Conservation (phyloP, 2,329 filamentous ascomycete genomes). For the Microascus cirrosus region DNA sequence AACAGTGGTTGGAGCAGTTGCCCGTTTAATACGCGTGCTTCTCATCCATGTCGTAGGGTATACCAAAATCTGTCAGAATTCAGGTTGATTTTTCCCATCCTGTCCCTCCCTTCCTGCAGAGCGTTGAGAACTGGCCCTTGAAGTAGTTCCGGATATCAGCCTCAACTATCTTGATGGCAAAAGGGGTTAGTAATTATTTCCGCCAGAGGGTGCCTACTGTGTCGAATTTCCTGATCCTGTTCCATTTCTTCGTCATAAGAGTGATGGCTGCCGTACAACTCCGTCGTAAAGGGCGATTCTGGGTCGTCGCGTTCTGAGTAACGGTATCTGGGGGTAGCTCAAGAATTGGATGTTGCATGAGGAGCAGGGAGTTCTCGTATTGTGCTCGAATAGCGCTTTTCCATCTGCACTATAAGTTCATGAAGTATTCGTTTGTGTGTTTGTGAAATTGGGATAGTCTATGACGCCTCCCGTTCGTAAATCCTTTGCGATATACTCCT, state of each 20-base stretch:
- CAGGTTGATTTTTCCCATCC: constrained; percentile 87
- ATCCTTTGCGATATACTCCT: constrained; percentile 78
- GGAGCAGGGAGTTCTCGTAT: constrained; percentile 73
- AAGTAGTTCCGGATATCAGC: constrained; percentile 91
- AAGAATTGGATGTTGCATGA: constrained; percentile 84
- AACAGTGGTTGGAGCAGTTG: constrained; percentile 84
- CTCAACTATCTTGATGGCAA: constrained; percentile 88
- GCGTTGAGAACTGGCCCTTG: constrained; percentile 70
- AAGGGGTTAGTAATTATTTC: constrained; percentile 74
- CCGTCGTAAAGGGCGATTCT: constrained; percentile 83
- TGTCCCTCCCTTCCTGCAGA: constrained; percentile 81
- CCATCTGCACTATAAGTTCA: constrained; percentile 74
- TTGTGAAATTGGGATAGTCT: constrained; percentile 78
- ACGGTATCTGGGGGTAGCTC: constrained; percentile 86
- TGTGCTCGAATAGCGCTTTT: constrained; percentile 61
- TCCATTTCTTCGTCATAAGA: constrained; percentile 97
- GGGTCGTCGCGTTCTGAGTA: constrained; percentile 78
- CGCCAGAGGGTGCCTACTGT: constrained; percentile 86
- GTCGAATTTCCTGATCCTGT: constrained; percentile 92
- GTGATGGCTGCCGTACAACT: constrained; percentile 97
- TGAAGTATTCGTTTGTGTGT: constrained; percentile 84
- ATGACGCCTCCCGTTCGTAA: constrained; percentile 63
- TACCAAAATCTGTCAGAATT: constrained; percentile 88
- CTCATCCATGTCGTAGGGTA: constrained; percentile 98
- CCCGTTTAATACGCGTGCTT: constrained; percentile 92